These are phyloP conservation scores for Chionographis japonica DNA, from an alignment of 106 monocot species.

Conservation along the genomic window DNA sequence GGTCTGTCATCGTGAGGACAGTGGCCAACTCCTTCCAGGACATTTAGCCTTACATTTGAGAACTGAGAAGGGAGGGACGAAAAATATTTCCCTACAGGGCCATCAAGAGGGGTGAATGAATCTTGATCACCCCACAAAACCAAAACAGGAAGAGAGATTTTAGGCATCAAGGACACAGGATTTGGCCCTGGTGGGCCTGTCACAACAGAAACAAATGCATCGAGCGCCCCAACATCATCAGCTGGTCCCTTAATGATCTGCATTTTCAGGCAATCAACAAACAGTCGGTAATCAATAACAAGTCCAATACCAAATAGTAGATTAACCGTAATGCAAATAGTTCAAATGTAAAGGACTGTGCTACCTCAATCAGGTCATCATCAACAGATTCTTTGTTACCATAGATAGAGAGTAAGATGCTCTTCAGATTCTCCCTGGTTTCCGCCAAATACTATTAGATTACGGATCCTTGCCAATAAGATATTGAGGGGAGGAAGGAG, in stretches of 20 bases:
- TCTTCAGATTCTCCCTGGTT: constrained; percentile 80
- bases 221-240: constrained; percentile 76
- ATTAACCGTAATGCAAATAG: not conserved
- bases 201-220: constrained; percentile 88
- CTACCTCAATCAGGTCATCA: constrained; percentile 86
- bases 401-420: constrained; percentile 82
- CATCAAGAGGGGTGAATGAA: constrained; percentile 86
- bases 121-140: constrained; percentile 91
- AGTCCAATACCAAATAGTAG: not conserved
- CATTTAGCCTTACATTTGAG: constrained; percentile 57
- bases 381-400: constrained; percentile 93
- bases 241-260: constrained; percentile 87
- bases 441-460: constrained; percentile 7
- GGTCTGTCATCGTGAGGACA: constrained; percentile 96
- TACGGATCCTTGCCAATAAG: not conserved
- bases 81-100: constrained; percentile 93
- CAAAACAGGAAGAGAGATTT: constrained; percentile 54
- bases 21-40: constrained; percentile 82
- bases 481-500: not conserved
- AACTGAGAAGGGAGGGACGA: constrained; percentile 61
- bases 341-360: not conserved
- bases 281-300: not conserved
- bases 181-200: constrained; percentile 93
- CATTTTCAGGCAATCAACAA: constrained; percentile 1
- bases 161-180: constrained; percentile 76